Percentiles rank a stretch among this genome's conserved stretches.
Evolutionary conservation across 192 early-diverging fungal species (phyloP).

Genomic region (Coemansia sp.): DNA sequence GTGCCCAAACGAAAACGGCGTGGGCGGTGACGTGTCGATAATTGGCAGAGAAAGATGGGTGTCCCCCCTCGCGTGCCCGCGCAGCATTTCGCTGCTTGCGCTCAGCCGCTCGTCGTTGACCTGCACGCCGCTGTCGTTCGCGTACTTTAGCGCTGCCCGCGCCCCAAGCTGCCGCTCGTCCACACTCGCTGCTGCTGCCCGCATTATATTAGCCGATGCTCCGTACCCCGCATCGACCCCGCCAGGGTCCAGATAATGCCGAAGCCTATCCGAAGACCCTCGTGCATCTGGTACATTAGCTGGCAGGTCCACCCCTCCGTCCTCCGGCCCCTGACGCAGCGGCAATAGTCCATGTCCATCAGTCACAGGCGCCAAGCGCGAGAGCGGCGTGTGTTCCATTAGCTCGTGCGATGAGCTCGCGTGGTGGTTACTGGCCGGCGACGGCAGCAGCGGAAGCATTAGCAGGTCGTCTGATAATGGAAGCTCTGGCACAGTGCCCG

Average conservation of each 20-base stretch:
- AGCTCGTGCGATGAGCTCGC: slow-evolving; percentile 10
- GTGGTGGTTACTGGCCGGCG: slow-evolving; percentile 18
- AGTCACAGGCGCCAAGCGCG: slow-evolving; percentile 2
- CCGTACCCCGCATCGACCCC: neutral
- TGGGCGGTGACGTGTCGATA: slow-evolving; percentile 20
- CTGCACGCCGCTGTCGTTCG: slow-evolving; percentile 46
- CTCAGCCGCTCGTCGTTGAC: slow-evolving; percentile 14
- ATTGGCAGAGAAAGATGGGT: neutral
- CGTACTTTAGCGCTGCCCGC: neutral
- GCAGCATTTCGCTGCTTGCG: neutral
- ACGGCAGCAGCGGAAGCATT: slow-evolving; percentile 20
- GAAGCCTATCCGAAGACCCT: neutral
- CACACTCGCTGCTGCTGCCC: neutral
- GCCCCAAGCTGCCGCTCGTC: neutral
- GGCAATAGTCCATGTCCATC: neutral
- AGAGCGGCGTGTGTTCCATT: slow-evolving; percentile 9
- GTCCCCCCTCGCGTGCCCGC: too few relatives aligned
- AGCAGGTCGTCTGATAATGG: neutral
- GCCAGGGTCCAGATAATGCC: neutral
- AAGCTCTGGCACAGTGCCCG: neutral
- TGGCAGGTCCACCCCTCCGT: neutral
- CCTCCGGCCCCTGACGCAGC: neutral
- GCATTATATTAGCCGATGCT: neutral
- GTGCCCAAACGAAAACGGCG: slow-evolving; percentile 44
- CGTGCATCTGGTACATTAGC: neutral